phyloP scores from a whole-genome alignment of 139 green algal genomes.

The Haematococcus lacustris region DNA sequence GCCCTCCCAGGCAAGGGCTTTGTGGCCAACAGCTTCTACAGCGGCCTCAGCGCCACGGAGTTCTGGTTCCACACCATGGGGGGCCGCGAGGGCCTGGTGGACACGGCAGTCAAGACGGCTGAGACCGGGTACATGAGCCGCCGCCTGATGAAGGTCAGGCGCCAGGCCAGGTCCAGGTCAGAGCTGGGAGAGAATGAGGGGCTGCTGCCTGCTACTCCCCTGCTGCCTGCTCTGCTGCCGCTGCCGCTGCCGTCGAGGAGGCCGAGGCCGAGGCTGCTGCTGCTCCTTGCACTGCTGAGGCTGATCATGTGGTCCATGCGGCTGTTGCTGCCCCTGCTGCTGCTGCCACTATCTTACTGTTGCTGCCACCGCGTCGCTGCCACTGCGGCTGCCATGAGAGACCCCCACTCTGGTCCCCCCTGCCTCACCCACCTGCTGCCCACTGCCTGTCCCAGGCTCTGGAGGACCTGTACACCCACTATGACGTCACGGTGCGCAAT shows the following conservation, averaged over 20 bases:
- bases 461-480: constrained; percentile 91
- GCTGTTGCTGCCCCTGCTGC: no score
- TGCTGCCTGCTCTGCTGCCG: no score
- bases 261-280: no score
- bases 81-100: constrained; percentile 88
- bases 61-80: constrained; percentile 99
- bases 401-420: no score
- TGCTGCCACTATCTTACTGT: no score
- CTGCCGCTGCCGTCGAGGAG: no score
- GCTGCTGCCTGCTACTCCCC: not conserved
- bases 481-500: constrained; percentile 92
- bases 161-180: not conserved
- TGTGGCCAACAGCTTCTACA: constrained; percentile 95
- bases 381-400: no score
- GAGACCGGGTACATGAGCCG: constrained; percentile 98
- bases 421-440: no score
- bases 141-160: constrained; percentile 87
- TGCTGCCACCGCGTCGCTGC: no score
- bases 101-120: constrained; percentile 98
- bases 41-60: constrained; percentile 87
- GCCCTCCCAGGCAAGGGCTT: constrained; percentile 94
- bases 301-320: not conserved
- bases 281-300: not conserved
- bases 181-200: not conserved
- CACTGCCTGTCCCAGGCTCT: no score